Base-by-base conservation (phyloP, 1,284 basidiomycete species). In the Anthracocystis walkeri region DNA sequence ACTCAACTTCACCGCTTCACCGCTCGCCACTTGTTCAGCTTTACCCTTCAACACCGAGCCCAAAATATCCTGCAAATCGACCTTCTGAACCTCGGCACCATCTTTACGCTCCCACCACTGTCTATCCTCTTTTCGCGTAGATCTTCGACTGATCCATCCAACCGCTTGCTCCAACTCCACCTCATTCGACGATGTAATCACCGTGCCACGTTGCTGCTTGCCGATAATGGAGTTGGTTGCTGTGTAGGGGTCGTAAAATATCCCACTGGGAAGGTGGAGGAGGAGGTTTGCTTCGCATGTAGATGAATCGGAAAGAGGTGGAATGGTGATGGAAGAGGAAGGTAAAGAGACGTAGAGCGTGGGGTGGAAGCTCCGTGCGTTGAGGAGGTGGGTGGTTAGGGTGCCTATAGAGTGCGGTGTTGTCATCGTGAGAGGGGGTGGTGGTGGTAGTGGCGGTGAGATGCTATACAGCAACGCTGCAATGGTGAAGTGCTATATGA, bases 201-300 rank as follows among this genome's bases (percentile, higher is more conserved):
- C 51, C 31, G 18, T 25, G 11, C 48, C 58, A 16, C 49, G 21
- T 25, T 4, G 20, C 33, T 18, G 31, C 35, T 38, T 20, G 11
- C 16, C 21, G 4, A 56, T 52, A 23, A 62, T 60, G 6, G 51
- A n/a, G 12, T 50, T 60, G 31, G 20, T 21, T 4, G 61, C 61
- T 0, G 59, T 70, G 38, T 38, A 69, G 7, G 73, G 67, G 33
- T 75, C 73, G 61, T 67, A 75, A 31, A 75, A 75, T 4, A 75
- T 31, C 0, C 60, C 60, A 0, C 48, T 20, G 2, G 67, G 73
- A 0, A 75, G 61, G 20, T 75, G 67, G 2, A 75, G 25, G 0
- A 75, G 61, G 0, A 71, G 23, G 29, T 29, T 44, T 1, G 72
- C 58, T 5, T 16, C 14, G 27, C 63, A 72, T 1, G 40, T 10